Evolutionary conservation across 2,329 filamentous ascomycete species (phyloP), one percentile per base, ranked within the genome.

Genomic region (Torrubiellomyces zombiae): DNA sequence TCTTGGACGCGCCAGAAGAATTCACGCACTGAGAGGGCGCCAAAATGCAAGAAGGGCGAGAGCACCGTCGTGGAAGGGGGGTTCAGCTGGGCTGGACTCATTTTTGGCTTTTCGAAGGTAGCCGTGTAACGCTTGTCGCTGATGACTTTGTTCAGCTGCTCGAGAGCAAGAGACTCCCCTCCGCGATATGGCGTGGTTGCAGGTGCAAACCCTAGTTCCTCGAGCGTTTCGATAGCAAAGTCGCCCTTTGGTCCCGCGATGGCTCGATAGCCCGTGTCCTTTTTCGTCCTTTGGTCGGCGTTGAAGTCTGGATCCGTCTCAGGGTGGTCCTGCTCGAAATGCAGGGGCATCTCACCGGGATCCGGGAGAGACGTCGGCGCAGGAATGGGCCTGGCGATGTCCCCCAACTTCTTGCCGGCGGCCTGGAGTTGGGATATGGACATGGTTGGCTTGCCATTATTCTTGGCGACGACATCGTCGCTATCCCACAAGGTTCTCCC

Each of bases 101-200:
- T 81, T 29, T 72, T 70, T 2, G 78, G 77, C 44, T 85, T 85
- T 40, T 73, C 64, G 38, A 85, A 85, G 0, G 69, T 80, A 2
- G 72, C 75, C 0, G 70, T 71, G 42, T 80, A 83, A 26, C 67
- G 58, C 30, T 67, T 58, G 32, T 82, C 53, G 3, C 57, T 50
- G 30, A 78, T 60, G 16, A 79, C 66, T 4, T 60, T 49, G 7
- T 63, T 54, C 2, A 85, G 58, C 16, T 53, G 53, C 32, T 58
- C 43, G 4, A 83, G 49, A 0, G 75, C 75, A 2, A 63, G 39
- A 2, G 58, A 69, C 47, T 85, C 78, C n/a, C 78, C 77, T 15
- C 78, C 78, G 5, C 63, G 60, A 38, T 80, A 73, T 2, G 66
- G 64, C 5, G 73, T 74, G 1, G 68, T 77, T 2, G 75, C 72